Percentiles rank a stretch among this genome's conserved stretches.
phyloP scores from a whole-genome alignment of 2,329 filamentous ascomycete species.

The Zymoseptoria tritici region DNA sequence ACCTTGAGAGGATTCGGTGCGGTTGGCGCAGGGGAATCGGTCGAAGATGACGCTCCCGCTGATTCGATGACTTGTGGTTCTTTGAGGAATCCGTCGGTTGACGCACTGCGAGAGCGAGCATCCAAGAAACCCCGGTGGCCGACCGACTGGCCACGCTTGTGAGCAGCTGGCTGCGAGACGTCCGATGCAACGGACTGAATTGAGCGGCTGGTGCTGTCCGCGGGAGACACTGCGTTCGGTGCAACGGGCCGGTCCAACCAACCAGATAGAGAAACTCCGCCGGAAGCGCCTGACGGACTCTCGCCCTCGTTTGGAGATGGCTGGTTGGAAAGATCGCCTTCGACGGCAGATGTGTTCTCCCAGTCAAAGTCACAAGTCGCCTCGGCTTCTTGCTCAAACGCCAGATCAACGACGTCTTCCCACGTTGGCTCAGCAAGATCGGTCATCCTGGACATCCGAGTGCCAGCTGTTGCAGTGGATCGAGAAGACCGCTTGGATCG shows the following conservation, averaged over 20 bases:
- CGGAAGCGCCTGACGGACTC: constrained; percentile 8
- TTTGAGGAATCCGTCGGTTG: constrained; percentile 9
- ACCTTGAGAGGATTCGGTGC: not conserved
- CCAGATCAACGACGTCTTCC: constrained; percentile 58
- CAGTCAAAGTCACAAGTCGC: constrained; percentile 56
- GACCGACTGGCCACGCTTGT: constrained; percentile 21
- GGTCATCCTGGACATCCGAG: constrained; percentile 8
- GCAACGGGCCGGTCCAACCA: constrained; percentile 14
- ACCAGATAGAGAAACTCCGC: constrained; percentile 15
- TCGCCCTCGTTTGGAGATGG: constrained; percentile 9
- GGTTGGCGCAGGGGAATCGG: not conserved
- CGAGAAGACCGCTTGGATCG: constrained; percentile 11
- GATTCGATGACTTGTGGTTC: constrained; percentile 7
- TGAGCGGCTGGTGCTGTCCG: not conserved
- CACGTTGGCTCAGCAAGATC: constrained; percentile 40
- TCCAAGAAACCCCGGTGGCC: constrained; percentile 27
- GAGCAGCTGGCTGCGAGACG: constrained; percentile 2
- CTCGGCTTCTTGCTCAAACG: constrained; percentile 54
- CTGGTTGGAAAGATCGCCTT: constrained; percentile 6
- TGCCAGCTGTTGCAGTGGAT: constrained; percentile 7
- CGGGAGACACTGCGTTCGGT: constrained; percentile 2
- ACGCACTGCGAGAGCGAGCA: constrained; percentile 18
- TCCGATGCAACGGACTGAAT: constrained; percentile 1
- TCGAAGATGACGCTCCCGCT: not conserved
- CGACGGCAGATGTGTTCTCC: constrained; percentile 27